A percentile compares a stretch with the other conserved stretches of the same genome.
Evolutionary conservation across 139 green algal species (phyloP).

Genomic region (Raphidocelis subcapitata): DNA sequence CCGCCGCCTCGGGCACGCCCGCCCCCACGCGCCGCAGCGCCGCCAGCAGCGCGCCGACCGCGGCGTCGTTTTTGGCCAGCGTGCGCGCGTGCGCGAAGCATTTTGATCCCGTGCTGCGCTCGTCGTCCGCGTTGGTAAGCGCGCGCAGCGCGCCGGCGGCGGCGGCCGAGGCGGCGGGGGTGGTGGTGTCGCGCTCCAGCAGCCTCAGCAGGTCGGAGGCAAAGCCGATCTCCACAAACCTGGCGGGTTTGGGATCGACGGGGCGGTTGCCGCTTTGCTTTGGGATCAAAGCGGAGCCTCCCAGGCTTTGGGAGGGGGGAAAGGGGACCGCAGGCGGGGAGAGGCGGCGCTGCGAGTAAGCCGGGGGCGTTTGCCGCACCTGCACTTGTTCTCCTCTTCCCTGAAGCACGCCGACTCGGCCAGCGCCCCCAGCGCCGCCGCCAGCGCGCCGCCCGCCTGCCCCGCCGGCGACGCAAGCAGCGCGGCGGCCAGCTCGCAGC

Average conservation of each 20-base stretch:
- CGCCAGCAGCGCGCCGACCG: slow-evolving; percentile 16
- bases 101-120: slow-evolving; percentile 39
- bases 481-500: slow-evolving; percentile 1
- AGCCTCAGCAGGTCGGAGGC: slow-evolving; percentile 19
- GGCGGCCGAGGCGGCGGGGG: slow-evolving; percentile 19
- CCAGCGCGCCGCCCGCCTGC: slow-evolving; percentile 14
- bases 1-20: background rate
- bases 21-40: slow-evolving; percentile 28
- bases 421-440: slow-evolving; percentile 24
- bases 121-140: slow-evolving; percentile 62
- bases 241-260: no score
- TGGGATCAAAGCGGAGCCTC: no score
- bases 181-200: background rate
- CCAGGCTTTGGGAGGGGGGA: no score
- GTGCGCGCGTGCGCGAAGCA: slow-evolving; percentile 50
- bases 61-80: slow-evolving; percentile 35
- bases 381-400: slow-evolving; percentile 61
- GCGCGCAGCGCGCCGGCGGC: slow-evolving; percentile 39
- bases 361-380: no score
- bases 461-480: background rate
- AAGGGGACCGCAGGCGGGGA: no score
- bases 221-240: slow-evolving; percentile 22
- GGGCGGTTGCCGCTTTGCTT: no score
- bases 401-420: slow-evolving; percentile 41
- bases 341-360: no score